These are phyloP conservation scores for Raffaelea albimanens DNA, from an alignment of 2,329 filamentous ascomycete species.

Conservation along the genomic window DNA sequence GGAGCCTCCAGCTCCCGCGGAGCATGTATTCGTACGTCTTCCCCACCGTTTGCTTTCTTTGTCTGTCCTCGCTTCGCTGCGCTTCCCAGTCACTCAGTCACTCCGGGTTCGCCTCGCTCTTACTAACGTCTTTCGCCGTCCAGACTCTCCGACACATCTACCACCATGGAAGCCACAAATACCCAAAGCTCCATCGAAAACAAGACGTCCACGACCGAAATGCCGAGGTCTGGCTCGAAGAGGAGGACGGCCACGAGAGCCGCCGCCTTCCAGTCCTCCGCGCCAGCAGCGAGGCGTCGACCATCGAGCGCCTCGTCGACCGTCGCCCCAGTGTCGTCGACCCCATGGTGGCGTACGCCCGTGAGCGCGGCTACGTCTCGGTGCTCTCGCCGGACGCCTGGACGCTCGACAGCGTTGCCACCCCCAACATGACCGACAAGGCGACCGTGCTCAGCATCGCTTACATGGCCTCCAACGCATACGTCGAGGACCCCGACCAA, in stretches of 20 bases:
- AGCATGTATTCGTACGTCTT: constrained; percentile 44
- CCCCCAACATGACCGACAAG: constrained; percentile 78
- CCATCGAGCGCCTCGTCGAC: constrained; percentile 75
- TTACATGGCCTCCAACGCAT: constrained; percentile 82
- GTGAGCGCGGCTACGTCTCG: constrained; percentile 57
- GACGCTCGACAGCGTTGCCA: constrained; percentile 68
- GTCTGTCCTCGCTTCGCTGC: not conserved
- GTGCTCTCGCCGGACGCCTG: constrained; percentile 66
- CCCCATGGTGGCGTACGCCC: constrained; percentile 63
- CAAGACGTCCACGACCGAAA: constrained; percentile 56
- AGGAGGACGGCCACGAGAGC: constrained; percentile 46
- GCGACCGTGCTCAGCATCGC: constrained; percentile 76
- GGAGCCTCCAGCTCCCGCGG: constrained; percentile 36
- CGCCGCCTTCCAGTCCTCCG: constrained; percentile 43
- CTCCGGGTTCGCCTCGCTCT: not conserved
- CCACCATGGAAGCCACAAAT: constrained; percentile 75
- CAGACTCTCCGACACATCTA: constrained; percentile 76
- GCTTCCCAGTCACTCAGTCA: not conserved
- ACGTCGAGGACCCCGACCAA: constrained; percentile 61
- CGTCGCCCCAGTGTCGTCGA: constrained; percentile 69
- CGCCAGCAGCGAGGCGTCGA: constrained; percentile 54
- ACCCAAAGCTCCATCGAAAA: constrained; percentile 68
- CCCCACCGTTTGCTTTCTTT: not conserved
- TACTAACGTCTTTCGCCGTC: constrained; percentile 5
- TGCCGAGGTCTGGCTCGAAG: constrained; percentile 52